Base-by-base conservation (phyloP, 2,329 filamentous ascomycete genomes). In the Trichoderma atroviride region DNA sequence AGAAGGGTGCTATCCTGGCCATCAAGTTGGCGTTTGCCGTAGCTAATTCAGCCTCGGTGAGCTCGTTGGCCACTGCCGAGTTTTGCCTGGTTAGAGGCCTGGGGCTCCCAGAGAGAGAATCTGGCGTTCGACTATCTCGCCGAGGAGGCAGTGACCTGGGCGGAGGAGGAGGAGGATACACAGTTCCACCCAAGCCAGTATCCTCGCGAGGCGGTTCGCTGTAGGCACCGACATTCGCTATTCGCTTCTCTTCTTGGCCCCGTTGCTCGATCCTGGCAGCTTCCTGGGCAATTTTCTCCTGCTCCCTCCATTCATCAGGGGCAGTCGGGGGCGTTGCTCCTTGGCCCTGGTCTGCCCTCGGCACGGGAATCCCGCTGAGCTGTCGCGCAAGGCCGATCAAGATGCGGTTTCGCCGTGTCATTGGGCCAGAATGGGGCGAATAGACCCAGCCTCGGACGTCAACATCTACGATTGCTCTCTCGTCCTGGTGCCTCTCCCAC, bases 361-460 rank as follows among this genome's bases (percentile, higher is more conserved):
- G 91, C 4, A 90, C 87, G 35, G 94, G 91, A 43, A 99, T 89
- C 0, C 96, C 96, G 74, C 94, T 97, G 53, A 99, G 82, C 75
- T 96, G 91, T 65, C 94, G 87, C 16, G 95, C 95, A 29, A 98
- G 84, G 0, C 94, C 93, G 66, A 99, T 89, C 75, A 97, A 84
- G 71, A 98, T 84, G 47, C 96, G 88, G 75, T 97, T 96, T 75
- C 93, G 93, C 74, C 94, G 87, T 31, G 88, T 95, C 87, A 97
- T 89, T 4, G 93, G 94, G 0, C 93, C 94, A 73, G 86, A 87
- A 75, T 95, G 92, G 22, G 95, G 95, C 50, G 89, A 89, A 79
- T 97, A 99, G 63, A 98, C 88, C 96, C 96, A 99, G 16, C 96
- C 96, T 74, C 95, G 87, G 29, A 99, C 93, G 78, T 99, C 95